Evolutionary conservation across 2,329 filamentous ascomycete species (phyloP).

Genomic region (Colletotrichum neosansevieriae): DNA sequence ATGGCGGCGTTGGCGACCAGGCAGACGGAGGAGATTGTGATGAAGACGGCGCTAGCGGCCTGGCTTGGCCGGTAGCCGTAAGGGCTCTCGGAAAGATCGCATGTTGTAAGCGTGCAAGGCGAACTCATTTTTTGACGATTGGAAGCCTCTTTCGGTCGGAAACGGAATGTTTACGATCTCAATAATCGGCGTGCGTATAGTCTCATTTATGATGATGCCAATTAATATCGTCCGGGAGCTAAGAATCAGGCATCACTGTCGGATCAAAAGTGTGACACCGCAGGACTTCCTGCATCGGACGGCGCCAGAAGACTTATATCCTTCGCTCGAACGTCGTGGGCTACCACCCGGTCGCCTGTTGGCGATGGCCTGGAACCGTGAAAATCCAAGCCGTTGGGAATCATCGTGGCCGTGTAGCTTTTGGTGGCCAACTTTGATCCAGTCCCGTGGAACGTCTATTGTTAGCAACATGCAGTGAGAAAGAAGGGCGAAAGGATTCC

Average conservation of each 20-base stretch:
- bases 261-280: neutral
- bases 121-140: conserved; percentile 12
- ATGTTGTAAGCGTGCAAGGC: conserved; percentile 41
- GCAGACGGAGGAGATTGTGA: conserved; percentile 42
- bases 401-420: conserved; percentile 17
- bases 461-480: conserved; percentile 15
- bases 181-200: too few species aligned
- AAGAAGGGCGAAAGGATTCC: neutral
- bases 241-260: too few species aligned
- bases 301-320: conserved; percentile 2
- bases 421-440: neutral
- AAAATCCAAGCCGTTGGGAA: too few species aligned
- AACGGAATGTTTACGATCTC: too few species aligned
- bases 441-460: conserved; percentile 11
- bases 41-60: conserved; percentile 39
- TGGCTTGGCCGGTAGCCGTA: conserved; percentile 45
- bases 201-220: too few species aligned
- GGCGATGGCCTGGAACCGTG: neutral
- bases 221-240: too few species aligned
- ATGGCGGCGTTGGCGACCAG: conserved; percentile 41
- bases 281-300: neutral
- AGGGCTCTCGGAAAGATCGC: conserved; percentile 41
- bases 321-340: neutral
- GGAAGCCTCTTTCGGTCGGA: too few species aligned
- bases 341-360: neutral